Conservation (phyloP, 371 early-diverging fungal genomes). For the Syncephalastrum contaminatum region DNA sequence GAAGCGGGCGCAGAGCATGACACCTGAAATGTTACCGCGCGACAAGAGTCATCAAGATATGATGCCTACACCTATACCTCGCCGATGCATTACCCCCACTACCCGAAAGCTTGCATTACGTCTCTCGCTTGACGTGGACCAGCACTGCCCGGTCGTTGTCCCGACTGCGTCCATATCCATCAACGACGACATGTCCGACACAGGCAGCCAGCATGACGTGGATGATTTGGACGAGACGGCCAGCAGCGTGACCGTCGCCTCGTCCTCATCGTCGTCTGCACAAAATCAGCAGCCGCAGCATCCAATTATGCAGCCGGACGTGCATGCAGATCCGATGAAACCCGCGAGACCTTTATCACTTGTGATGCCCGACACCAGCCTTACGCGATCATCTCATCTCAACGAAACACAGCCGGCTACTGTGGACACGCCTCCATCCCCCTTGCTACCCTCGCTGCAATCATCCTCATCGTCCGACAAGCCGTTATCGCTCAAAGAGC, state of each 20-base stretch:
- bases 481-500: too few relatives aligned
- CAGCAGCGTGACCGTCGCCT: constrained; percentile 1
- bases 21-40: constrained; percentile 4
- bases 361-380: too few relatives aligned
- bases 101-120: constrained; percentile 22
- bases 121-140: constrained; percentile 37
- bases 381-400: too few relatives aligned
- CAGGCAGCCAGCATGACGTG: constrained; percentile 1
- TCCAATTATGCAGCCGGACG: background rate
- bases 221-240: constrained; percentile 6
- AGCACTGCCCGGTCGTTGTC: constrained; percentile 11
- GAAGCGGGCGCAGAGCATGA: constrained; percentile 13
- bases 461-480: too few relatives aligned
- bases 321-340: too few relatives aligned
- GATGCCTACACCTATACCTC: background rate
- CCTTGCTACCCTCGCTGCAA: constrained; percentile 1
- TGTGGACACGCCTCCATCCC: constrained; percentile 1
- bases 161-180: background rate
- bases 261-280: background rate
- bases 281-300: background rate
- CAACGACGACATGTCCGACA: constrained; percentile 13
- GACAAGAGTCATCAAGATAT: constrained; percentile 3
- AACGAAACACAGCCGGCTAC: background rate
- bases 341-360: too few relatives aligned
- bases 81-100: constrained; percentile 1